Evolutionary conservation across 2,329 filamentous ascomycete genomes (phyloP).

Genomic region (Pleurostoma richardsiae): DNA sequence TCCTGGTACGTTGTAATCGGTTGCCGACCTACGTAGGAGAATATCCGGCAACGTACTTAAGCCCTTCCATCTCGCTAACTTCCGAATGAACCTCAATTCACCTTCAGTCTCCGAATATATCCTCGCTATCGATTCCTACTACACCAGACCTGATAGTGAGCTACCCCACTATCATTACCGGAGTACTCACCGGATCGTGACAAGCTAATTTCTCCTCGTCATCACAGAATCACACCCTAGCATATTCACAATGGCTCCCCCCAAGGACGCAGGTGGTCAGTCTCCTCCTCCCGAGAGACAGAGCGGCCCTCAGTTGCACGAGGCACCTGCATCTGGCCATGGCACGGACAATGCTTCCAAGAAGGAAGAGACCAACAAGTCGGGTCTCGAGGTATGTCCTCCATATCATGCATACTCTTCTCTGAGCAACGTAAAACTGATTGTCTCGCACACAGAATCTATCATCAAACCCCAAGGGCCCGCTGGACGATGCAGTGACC

Average conservation of each 20-base stretch:
- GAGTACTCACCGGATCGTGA: neutral
- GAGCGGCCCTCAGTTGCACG: conserved; percentile 57
- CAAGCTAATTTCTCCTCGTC: neutral
- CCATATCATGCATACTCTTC: neutral
- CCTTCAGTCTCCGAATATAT: too few relatives aligned
- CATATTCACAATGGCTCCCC: conserved; percentile 53
- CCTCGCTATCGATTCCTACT: too few relatives aligned
- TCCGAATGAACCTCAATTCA: too few relatives aligned
- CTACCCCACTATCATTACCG: conserved; percentile 5
- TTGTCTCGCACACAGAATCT: conserved; percentile 33
- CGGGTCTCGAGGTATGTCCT: conserved; percentile 41
- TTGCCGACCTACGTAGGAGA: too few relatives aligned
- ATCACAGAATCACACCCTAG: conserved; percentile 10
- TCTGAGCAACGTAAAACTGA: neutral
- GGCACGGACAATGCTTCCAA: conserved; percentile 50
- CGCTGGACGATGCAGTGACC: conserved; percentile 55
- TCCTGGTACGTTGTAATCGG: too few relatives aligned
- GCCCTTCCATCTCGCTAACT: too few relatives aligned
- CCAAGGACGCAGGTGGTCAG: conserved; percentile 55
- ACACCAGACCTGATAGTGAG: neutral
- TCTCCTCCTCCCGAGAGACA: conserved; percentile 72
- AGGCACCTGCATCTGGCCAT: conserved; percentile 51
- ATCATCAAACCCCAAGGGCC: conserved; percentile 60
- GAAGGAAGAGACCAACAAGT: conserved; percentile 47
- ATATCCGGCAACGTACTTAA: too few relatives aligned